Evolutionary conservation across 345 rosid species (phyloP), one percentile per base, ranked within the genome.

Genomic region (Carallia brachiata): DNA sequence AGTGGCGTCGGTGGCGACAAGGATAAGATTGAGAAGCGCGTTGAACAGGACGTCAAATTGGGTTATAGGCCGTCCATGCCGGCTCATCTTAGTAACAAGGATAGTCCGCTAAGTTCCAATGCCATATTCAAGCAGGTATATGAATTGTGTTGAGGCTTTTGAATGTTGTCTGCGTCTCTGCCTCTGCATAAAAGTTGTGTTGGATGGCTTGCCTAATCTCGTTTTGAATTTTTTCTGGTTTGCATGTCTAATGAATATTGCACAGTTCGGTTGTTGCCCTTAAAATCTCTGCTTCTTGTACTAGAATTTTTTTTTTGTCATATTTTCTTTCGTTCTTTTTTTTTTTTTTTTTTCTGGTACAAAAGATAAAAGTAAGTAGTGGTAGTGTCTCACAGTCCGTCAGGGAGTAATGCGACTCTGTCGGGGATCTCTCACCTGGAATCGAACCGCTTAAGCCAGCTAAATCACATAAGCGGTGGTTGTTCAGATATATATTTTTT

Each of bases 91-190:
- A 71, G 73, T 31, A 79, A 75, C 48, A 88, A 75, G 47, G 97
- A 92, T 85, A 92, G 97, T 75, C 96, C 98, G 57, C 92, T 92
- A 10, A 92, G 98, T 79, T 92, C 98, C 31, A 90, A 84, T 71
- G 87, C 86, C 31, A 90, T 92, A 68, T 92, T 92, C 80, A 84
- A 82, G 73, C 98, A 92, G 90, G 98, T 88, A n/a, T 6, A 44
- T 23, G 19, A 30, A 23, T 31, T 55, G 27, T n/a, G 32, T 7
- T 23, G 59, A n/a, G 30, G 1, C 10, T 55, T n/a, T 7, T 28
- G 19, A 12, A 28, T 16, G 31, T 28, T 8, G 23, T 23, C 23
- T 23, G 23, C 23, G 23, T 23, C 23, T 23, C 23, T 23, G 23
- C 23, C 23, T 23, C 23, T 23, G 23, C 23, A 23, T 23, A 23